Conservation (phyloP, 805 yeast species). For the Schizosaccharomyces osmophilus region DNA sequence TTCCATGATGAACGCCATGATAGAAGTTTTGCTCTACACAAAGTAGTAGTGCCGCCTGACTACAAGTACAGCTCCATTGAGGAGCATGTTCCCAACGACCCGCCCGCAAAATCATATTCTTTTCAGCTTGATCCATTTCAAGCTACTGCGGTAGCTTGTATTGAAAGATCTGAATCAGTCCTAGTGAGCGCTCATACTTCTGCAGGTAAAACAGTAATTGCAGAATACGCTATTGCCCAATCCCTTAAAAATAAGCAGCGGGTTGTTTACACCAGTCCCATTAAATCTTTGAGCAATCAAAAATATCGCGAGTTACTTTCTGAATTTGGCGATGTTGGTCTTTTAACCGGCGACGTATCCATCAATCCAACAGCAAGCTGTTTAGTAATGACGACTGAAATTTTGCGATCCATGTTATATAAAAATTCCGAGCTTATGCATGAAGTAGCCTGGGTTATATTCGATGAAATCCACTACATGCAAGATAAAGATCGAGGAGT, state of each 20-base stretch:
- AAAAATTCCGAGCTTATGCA: constrained; percentile 97
- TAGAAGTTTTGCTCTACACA: constrained; percentile 24
- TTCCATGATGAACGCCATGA: not conserved
- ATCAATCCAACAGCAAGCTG: constrained; percentile 96
- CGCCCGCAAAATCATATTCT: constrained; percentile 72
- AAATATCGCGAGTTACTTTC: constrained; percentile 77
- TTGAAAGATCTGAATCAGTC: constrained; percentile 81
- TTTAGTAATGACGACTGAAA: constrained; percentile 95
- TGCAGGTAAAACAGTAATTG: constrained; percentile 92
- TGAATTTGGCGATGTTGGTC: constrained; percentile 87
- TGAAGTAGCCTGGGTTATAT: constrained; percentile 95
- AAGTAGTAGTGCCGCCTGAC: constrained; percentile 85
- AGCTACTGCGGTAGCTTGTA: constrained; percentile 86
- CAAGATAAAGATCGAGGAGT: constrained; percentile 96
- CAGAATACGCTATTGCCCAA: constrained; percentile 91
- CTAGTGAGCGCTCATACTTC: constrained; percentile 93
- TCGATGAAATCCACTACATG: constrained; percentile 97
- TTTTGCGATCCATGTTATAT: constrained; percentile 84
- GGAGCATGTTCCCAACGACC: constrained; percentile 48
- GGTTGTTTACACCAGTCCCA: constrained; percentile 86
- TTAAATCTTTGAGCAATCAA: constrained; percentile 82
- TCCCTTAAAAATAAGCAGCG: constrained; percentile 76
- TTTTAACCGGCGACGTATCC: constrained; percentile 97
- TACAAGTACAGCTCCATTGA: constrained; percentile 72
- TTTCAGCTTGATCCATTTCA: constrained; percentile 90